Base-by-base conservation (phyloP, 306 rosid species). In the Argentina anserina region DNA sequence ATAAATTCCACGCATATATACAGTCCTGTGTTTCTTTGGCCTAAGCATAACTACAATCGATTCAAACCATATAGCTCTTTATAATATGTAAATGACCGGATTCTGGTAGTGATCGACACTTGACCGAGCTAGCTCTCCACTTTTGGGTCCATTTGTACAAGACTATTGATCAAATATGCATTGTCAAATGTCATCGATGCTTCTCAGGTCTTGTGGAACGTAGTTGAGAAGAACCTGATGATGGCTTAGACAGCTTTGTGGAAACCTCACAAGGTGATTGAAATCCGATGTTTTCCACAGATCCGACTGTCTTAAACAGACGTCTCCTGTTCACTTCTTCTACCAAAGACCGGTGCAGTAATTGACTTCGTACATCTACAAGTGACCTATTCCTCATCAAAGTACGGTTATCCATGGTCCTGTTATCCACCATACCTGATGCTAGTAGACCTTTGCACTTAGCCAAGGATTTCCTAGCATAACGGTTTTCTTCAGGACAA, bases 221-320 rank as follows among this genome's bases (percentile, higher is more conserved):
- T 67, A 68, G 50, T 63, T 34, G 53, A 21, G 73, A 28, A 68
- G 66, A 78, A 56, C 56, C 63, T 23, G 34, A 46, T 23, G 34
- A 46, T 70, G 82, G 80, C 39, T 46, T 74, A 17, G 87, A 70
- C 76, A 76, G 72, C 47, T 80, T 89, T 37, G 40, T 74, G 29
- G 91, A 67, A 76, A 78, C 75, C 23, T 80, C 91, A 71, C 50
- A 84, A 37, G 97, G 96, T 31, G 86, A 45, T 78, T 84, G 88
- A 81, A 84, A 93, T 47, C 98, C 98, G 11, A 93, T 89, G 72
- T 80, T 78, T 79, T 93, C 97, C 67, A 90, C 89, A 0, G 89
- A 89, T 80, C 96, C 97, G 7, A 89, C 88, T 11, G 97, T 89
- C 50, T 87, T 90, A 81, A 89, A 93, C 75, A 92, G 46, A 59